phyloP scores from a whole-genome alignment of 768 basidiomycete genomes.

The Suillus hirtellus region DNA sequence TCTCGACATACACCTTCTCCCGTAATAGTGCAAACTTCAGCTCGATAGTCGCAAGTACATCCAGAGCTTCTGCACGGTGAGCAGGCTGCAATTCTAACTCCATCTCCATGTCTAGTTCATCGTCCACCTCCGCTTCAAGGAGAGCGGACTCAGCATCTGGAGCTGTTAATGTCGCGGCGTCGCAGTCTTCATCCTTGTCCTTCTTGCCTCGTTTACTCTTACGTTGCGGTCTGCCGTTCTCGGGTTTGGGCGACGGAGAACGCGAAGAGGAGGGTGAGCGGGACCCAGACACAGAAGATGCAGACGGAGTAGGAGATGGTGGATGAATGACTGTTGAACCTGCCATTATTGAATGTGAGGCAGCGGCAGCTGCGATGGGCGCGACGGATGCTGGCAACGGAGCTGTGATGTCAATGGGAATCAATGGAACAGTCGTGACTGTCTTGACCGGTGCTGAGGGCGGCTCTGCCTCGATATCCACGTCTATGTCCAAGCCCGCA shows the following conservation, averaged over 20 bases:
- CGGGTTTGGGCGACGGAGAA: constrained; percentile 42
- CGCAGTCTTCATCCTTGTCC: constrained; percentile 19
- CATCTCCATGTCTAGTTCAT: constrained; percentile 47
- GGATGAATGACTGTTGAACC: constrained; percentile 41
- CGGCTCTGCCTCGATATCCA: constrained; percentile 21
- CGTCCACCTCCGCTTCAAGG: constrained; percentile 27
- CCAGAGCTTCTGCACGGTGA: constrained; percentile 84
- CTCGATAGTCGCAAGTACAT: constrained; percentile 86
- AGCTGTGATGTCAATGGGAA: constrained; percentile 14
- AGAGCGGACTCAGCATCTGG: background rate
- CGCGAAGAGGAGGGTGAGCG: constrained; percentile 37
- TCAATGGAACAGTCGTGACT: constrained; percentile 4
- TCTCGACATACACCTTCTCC: constrained; percentile 88
- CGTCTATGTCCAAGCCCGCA: constrained; percentile 23
- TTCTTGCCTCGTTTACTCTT: constrained; percentile 21
- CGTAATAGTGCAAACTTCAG: constrained; percentile 87
- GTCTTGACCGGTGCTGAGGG: constrained; percentile 15
- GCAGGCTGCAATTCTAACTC: constrained; percentile 78
- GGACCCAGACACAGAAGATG: constrained; percentile 36
- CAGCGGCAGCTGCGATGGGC: constrained; percentile 37
- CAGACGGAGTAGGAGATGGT: constrained; percentile 38
- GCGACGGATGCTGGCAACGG: constrained; percentile 25
- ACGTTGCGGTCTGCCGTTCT: constrained; percentile 24
- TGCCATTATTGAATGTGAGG: constrained; percentile 52
- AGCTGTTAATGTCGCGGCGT: background rate